Conservation (phyloP, 495 filamentous ascomycete genomes). For the Collariella sp. region DNA sequence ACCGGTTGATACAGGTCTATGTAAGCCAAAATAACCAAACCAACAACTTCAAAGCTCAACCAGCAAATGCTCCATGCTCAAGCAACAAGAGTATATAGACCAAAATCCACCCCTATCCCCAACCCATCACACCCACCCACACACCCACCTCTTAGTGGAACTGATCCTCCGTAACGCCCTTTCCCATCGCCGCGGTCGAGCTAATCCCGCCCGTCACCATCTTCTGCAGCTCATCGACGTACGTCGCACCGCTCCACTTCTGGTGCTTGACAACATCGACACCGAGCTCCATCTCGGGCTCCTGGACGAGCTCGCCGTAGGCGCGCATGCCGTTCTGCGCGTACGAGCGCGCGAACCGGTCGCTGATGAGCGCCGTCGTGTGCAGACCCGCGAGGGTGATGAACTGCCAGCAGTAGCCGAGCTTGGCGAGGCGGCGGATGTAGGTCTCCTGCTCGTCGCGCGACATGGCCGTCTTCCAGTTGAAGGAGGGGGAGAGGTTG, state of each 20-base stretch:
- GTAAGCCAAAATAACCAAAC: too few species aligned
- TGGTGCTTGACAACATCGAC: slow-evolving; percentile 97
- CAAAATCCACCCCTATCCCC: not conserved
- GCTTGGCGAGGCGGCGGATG: slow-evolving; percentile 73
- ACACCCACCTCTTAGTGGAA: slow-evolving; percentile 44
- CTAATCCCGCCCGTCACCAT: slow-evolving; percentile 95
- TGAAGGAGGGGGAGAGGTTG: slow-evolving; percentile 97
- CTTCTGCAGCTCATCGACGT: slow-evolving; percentile 88
- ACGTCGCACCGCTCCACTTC: slow-evolving; percentile 95
- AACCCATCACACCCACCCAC: not conserved
- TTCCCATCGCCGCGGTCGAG: slow-evolving; percentile 89
- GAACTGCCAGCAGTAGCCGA: slow-evolving; percentile 99
- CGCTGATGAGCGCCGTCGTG: slow-evolving; percentile 82
- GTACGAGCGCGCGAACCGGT: slow-evolving; percentile 82
- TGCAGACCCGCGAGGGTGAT: slow-evolving; percentile 98
- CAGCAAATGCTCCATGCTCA: not conserved
- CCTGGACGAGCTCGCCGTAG: slow-evolving; percentile 93
- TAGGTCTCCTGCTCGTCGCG: slow-evolving; percentile 92
- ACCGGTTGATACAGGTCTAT: too few species aligned
- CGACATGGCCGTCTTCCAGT: slow-evolving; percentile 98
- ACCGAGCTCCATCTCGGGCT: slow-evolving; percentile 85
- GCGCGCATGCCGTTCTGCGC: slow-evolving; percentile 81
- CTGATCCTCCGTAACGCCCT: slow-evolving; percentile 96
- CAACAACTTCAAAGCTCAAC: too few species aligned
- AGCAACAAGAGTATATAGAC: not conserved